Base-by-base conservation (phyloP, 345 rosid species). In the Arabidopsis suecica region DNA sequence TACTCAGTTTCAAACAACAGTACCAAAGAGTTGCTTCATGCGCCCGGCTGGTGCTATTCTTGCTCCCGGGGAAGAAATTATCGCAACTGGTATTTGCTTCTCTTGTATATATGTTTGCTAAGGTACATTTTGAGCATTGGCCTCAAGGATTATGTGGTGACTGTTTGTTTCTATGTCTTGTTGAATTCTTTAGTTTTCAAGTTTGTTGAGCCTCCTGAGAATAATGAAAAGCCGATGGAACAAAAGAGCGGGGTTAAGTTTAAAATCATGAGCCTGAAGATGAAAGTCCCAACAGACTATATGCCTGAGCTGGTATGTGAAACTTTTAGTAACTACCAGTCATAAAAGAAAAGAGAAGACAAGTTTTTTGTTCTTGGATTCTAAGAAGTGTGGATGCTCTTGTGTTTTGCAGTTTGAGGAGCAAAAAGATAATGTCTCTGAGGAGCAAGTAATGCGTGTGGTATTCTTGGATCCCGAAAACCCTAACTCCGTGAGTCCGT, bases 1-100 rank as follows among this genome's bases (percentile, higher is more conserved):
- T 36, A 38, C 61, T 74, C 61, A 92, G 97, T 95, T 95, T 81
- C 99, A 95, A 89, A 95, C 97, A 7, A 95, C 97, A 33, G 97
- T 88, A 48, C 99, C 99, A 7, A 95, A 95, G 82, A 95, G 99
- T 82, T 95, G 97, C 76, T 95, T 88, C 83, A 92, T 95, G 99
- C 97, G 97, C 32, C 97, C 97, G 9, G 92, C 97, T 0, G 99
- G 96, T 30, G 93, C 93, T 48, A 77, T 95, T 74, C 97, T 95
- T 75, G 79, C 93, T 65, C 97, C 99, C 3, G 89, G 97, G 1
- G 96, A 92, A 82, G 85, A 84, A 77, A 74, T 95, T 62, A 78
- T 92, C 3, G 97, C 97, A 11, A 95, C 97, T 36, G 99, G 99
- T 95, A 84, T 77, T 51, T 32, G 41, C 56, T 56, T 37, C 14